Base-by-base conservation (phyloP, 2,329 filamentous ascomycete species). In the Scedosporium apiospermum region DNA sequence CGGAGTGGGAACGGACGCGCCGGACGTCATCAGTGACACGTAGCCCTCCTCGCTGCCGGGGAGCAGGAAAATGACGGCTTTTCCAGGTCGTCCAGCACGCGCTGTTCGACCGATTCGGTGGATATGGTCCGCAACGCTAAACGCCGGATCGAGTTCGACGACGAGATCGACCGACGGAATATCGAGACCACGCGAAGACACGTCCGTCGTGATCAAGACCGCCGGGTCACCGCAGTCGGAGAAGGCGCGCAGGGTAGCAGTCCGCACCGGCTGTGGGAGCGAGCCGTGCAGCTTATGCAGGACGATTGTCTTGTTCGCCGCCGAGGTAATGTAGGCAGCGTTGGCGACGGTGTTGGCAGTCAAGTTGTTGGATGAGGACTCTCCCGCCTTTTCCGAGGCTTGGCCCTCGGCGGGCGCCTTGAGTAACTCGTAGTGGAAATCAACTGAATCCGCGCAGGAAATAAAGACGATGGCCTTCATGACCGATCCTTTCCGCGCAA, bases 381-480 rank as follows among this genome's bases (percentile, higher is more conserved):
- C 61, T 6, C 27, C n/a, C 42, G 23, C 9, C 3, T 71, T 70
- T 10, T 71, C 71, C 0, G 73, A 72, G 27, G 76, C 69, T 53
- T 79, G 88, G 63, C 18, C 34, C 16, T 44, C 26, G 12, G 26
- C 42, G 3, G 65, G 65, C 21, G 60, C 62, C 55, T 59, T 62
- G 23, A 99, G 84, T 3, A 96, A 78, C 65, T 96, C 89, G 72
- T 92, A 98, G 73, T 98, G 93, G 69, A 97, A 99, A 72, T 99
- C 92, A 64, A 98, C 95, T 1, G 91, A 95, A 73, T 99, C 95
- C 21, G 95, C 93, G 70, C 95, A 99, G 10, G 93, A 96, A 58
- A 99, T 90, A 76, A 99, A 99, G 42, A 99, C 82, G 65, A 99
- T 97, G 23, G 89, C 90, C 75, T 99, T 98, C 90, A 96, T 97